Evolutionary conservation across 1,139 yeast species (phyloP).

Genomic region (Wickerhamomyces sp.): DNA sequence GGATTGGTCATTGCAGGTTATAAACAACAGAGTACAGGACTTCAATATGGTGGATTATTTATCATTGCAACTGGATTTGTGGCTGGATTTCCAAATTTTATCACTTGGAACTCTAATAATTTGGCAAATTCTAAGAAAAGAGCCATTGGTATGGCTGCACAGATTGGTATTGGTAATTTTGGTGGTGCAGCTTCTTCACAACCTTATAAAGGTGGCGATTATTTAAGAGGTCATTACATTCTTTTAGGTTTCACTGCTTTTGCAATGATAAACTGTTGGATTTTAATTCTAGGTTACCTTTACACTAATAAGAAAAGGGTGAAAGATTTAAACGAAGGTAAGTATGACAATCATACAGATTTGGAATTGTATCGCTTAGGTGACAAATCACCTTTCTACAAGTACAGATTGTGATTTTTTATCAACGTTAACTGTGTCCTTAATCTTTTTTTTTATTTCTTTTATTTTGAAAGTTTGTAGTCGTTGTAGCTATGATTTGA

Average conservation of each 20-base stretch:
- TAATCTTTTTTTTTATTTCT: too few relatives aligned
- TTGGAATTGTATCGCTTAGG: conserved; percentile 28
- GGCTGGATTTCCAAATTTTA: conserved; percentile 32
- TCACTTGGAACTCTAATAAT: conserved; percentile 36
- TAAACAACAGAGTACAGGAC: conserved; percentile 20
- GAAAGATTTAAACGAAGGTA: conserved; percentile 22
- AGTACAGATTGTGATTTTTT: conserved; percentile 11
- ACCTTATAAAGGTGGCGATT: conserved; percentile 14
- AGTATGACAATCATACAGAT: conserved; percentile 23
- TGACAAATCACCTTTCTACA: conserved; percentile 24
- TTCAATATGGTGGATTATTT: conserved; percentile 32
- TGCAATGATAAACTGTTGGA: conserved; percentile 12
- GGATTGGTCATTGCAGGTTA: conserved; percentile 24
- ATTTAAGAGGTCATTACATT: conserved; percentile 16
- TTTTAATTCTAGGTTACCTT: conserved; percentile 17
- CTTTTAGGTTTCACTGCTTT: conserved; percentile 18
- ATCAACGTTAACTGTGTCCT: too few relatives aligned
- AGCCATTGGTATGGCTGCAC: conserved; percentile 36
- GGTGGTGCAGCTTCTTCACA: conserved; percentile 36
- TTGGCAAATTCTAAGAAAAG: conserved; percentile 33
- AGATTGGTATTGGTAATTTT: conserved; percentile 36
- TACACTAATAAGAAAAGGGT: conserved; percentile 22
- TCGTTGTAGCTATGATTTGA: too few relatives aligned
- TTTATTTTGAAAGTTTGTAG: too few relatives aligned
- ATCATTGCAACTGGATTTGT: conserved; percentile 31